Evolutionary conservation across 1,284 basidiomycete species (phyloP).

Genomic region (Ceratobasidium sp.): DNA sequence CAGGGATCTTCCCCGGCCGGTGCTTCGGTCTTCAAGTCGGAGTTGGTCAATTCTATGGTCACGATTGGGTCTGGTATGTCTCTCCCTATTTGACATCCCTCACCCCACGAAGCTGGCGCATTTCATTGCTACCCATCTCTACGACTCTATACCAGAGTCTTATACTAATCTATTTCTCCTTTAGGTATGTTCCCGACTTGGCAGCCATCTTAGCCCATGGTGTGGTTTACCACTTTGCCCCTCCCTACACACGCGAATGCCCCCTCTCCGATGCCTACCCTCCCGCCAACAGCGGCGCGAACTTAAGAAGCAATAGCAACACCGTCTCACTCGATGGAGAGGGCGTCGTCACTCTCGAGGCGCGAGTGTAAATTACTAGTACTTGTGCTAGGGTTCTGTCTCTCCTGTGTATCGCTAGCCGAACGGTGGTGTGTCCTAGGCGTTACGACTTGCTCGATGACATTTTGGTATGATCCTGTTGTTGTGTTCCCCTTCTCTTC

Average conservation of each 20-base stretch:
- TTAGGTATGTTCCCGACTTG: slow-evolving; percentile 48
- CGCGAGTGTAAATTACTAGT: slow-evolving; percentile 22
- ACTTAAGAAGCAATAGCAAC: slow-evolving; percentile 9
- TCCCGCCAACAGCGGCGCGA: background rate
- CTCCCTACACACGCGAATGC: slow-evolving; percentile 47
- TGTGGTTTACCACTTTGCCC: slow-evolving; percentile 44
- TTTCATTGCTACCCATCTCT: background rate
- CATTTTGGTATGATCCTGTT: background rate
- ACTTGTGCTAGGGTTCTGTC: background rate
- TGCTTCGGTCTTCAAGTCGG: slow-evolving; percentile 48
- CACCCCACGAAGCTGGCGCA: background rate
- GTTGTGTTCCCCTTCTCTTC: slow-evolving; percentile 1
- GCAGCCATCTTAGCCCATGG: slow-evolving; percentile 44
- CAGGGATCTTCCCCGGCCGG: slow-evolving; percentile 48
- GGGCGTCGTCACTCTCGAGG: slow-evolving; percentile 43
- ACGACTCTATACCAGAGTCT: background rate
- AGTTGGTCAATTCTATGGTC: slow-evolving; percentile 44
- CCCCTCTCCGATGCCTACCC: slow-evolving; percentile 37
- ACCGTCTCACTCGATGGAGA: slow-evolving; percentile 38
- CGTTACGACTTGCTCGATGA: background rate
- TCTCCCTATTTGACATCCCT: background rate
- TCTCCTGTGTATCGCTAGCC: slow-evolving; percentile 17
- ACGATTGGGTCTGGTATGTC: slow-evolving; percentile 49
- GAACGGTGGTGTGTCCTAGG: background rate
- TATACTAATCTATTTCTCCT: slow-evolving; percentile 13